Conservation (phyloP, 2,329 filamentous ascomycete species). For the Epicoccum nigrum region DNA sequence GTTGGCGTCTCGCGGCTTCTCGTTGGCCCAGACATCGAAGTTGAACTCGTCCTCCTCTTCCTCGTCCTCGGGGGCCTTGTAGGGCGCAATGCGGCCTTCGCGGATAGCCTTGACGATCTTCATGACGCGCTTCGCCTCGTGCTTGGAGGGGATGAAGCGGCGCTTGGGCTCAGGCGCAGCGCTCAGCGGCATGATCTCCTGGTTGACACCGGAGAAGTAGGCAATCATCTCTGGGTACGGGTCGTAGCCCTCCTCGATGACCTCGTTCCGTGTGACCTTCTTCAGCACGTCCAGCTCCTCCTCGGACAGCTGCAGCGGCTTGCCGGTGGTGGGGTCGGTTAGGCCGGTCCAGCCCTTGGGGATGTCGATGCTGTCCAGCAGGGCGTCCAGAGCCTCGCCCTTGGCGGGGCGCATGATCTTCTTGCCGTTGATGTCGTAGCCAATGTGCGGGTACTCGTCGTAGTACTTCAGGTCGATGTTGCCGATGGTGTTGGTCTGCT, state of each 20-base stretch:
- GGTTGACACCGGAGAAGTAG: conserved; percentile 82
- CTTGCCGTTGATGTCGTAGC: conserved; percentile 98
- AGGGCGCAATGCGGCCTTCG: conserved; percentile 91
- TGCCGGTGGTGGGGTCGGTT: conserved; percentile 91
- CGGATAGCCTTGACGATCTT: conserved; percentile 96
- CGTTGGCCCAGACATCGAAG: conserved; percentile 95
- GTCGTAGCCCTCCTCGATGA: conserved; percentile 86
- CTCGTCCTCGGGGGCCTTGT: conserved; percentile 77
- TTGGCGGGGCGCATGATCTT: conserved; percentile 96
- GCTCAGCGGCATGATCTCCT: conserved; percentile 93
- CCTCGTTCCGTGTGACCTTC: conserved; percentile 86
- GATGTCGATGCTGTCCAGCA: conserved; percentile 94
- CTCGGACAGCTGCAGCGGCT: conserved; percentile 83
- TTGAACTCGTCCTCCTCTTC: conserved; percentile 73
- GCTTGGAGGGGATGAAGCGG: conserved; percentile 93
- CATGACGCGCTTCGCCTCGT: conserved; percentile 95
- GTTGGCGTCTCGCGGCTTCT: conserved; percentile 78
- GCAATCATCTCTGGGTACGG: conserved; percentile 92
- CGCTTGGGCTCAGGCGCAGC: conserved; percentile 95
- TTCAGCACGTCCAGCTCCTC: conserved; percentile 89
- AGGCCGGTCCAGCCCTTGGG: conserved; percentile 97
- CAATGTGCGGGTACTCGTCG: conserved; percentile 96
- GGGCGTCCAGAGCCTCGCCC: conserved; percentile 88
- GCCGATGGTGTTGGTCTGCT: conserved; percentile 87
- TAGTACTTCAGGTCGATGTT: conserved; percentile 95